Conservation (phyloP, 345 rosid genomes). For the Salix suchowensis region DNA sequence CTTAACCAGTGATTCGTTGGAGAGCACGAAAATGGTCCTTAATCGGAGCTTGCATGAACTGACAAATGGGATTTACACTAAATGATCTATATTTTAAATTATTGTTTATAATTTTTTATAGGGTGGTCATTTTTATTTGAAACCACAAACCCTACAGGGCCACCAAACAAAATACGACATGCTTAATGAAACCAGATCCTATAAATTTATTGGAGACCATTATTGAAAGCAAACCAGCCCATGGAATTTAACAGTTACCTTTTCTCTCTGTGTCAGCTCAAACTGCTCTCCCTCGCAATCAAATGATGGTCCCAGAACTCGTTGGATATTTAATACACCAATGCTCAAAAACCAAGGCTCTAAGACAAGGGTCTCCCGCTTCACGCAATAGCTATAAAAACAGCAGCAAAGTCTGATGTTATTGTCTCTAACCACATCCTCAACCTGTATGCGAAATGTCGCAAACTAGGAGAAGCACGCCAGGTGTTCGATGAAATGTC, state of each 20-base stretch:
- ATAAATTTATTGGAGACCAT: not conserved
- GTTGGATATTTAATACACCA: not conserved
- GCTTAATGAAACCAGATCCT: not conserved
- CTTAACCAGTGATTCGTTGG: too few species aligned
- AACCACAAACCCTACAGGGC: not conserved
- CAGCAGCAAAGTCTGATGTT: not conserved
- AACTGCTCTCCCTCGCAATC: not conserved
- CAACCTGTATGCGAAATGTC: constrained; percentile 55
- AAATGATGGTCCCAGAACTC: not conserved
- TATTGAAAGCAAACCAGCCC: not conserved
- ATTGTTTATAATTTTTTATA: too few species aligned
- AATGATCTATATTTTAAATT: too few species aligned
- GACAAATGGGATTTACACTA: too few species aligned
- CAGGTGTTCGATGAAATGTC: constrained; percentile 54
- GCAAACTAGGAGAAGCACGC: constrained; percentile 36
- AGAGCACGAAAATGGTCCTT: too few species aligned
- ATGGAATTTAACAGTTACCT: not conserved
- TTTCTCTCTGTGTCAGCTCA: not conserved
- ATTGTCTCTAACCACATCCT: constrained; percentile 46
- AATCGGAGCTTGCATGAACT: too few species aligned
- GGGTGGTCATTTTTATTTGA: not conserved
- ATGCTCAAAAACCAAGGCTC: not conserved
- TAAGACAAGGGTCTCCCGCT: not conserved
- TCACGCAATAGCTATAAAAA: too few species aligned
- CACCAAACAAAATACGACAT: not conserved